A percentile compares a stretch with the other conserved stretches of the same genome.
These are phyloP conservation scores for Umbelopsis sp. DNA, from an alignment of 192 early-diverging fungal species.

Conservation along the genomic window DNA sequence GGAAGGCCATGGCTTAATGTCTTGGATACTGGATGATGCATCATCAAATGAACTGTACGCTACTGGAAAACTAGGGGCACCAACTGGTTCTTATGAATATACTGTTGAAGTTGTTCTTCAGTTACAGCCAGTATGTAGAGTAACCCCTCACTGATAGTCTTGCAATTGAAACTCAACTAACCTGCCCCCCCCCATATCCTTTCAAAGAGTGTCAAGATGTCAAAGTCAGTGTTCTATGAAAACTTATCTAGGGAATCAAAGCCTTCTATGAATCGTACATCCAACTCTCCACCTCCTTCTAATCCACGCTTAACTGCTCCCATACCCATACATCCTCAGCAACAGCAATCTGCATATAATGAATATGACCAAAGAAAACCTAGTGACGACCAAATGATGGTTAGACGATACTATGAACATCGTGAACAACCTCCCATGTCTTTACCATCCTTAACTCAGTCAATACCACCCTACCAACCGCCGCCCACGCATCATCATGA, in stretches of 20 bases:
- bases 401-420: conserved; percentile 14
- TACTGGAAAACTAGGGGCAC: conserved; percentile 15
- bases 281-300: not conserved
- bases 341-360: not conserved
- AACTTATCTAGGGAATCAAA: not conserved
- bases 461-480: not conserved
- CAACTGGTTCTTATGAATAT: not conserved
- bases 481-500: not conserved
- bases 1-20: conserved; percentile 43
- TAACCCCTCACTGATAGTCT: too few relatives aligned
- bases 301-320: conserved; percentile 8
- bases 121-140: conserved; percentile 30
- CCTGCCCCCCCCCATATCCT: too few relatives aligned
- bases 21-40: conserved; percentile 32
- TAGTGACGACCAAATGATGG: conserved; percentile 1
- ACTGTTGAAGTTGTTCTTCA: conserved; percentile 23
- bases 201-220: not conserved
- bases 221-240: conserved; percentile 1
- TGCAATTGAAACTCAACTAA: too few relatives aligned
- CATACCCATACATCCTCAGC: not conserved
- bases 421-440: not conserved
- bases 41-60: not conserved
- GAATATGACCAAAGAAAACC: not conserved
- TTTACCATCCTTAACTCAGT: not conserved
- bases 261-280: too few relatives aligned